Evolutionary conservation across 805 yeast genomes (phyloP).

Genomic region (Ogataea nonfermentans): DNA sequence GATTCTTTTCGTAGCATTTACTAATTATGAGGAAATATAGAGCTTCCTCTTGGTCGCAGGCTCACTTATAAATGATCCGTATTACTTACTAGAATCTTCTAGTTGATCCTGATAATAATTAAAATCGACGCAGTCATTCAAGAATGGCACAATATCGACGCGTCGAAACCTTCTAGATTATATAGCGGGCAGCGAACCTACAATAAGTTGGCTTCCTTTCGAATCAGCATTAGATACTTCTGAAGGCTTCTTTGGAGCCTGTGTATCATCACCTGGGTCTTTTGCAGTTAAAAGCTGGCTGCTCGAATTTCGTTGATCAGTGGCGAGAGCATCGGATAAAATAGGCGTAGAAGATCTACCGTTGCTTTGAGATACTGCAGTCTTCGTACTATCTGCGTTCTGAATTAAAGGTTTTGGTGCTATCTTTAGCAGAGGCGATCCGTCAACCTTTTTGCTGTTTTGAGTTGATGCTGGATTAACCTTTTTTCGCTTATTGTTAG

Average conservation of each 20-base stretch:
- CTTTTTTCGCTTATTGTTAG: constrained; percentile 6
- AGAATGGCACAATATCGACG: constrained; percentile 2
- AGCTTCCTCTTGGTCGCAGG: no score
- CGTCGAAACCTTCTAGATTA: constrained; percentile 6
- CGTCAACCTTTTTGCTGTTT: constrained; percentile 6
- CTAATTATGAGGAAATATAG: no score
- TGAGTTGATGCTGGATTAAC: constrained; percentile 3
- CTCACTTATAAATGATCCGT: background rate
- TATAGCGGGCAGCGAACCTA: constrained; percentile 5
- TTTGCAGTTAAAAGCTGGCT: background rate
- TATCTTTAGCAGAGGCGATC: constrained; percentile 10
- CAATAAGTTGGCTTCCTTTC: constrained; percentile 1
- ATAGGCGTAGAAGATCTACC: background rate
- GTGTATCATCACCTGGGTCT: background rate
- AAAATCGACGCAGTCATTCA: no score
- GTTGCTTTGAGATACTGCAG: background rate
- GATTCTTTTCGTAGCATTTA: no score
- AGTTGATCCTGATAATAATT: constrained; percentile 3
- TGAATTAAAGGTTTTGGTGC: constrained; percentile 10
- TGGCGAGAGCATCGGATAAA: background rate
- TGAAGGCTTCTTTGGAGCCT: no score
- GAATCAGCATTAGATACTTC: background rate
- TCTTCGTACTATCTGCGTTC: background rate
- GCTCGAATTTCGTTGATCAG: background rate
- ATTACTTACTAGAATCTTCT: constrained; percentile 18